Evolutionary conservation across 2,329 filamentous ascomycete genomes (phyloP), one percentile per base, ranked within the genome.

Genomic region (Fusarium concolor): DNA sequence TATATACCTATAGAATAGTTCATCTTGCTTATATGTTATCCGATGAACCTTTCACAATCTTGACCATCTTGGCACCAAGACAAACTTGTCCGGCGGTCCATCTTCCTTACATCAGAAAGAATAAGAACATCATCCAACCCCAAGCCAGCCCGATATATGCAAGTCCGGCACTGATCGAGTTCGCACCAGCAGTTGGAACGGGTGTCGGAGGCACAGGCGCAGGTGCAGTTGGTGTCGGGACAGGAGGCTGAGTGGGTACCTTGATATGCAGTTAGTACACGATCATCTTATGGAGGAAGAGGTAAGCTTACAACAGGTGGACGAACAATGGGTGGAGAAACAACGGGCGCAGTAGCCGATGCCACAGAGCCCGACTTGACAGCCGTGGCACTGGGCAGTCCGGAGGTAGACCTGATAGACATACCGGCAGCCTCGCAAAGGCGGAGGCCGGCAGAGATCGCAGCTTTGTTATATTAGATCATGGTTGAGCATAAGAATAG

Each of bases 101-200:
- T 10, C 10, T 12, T 12, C n/a, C 9, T 12, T 63, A 64, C 39
- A 56, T 44, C 6, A 64, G 5, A 18, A 49, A 28, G 22, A 56
- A 37, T 5, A 65, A 20, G 15, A 65, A 39, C 52, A 58, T 43
- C 2, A 50, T 22, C 2, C 39, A 45, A 6, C 29, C 28, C 45
- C 28, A 53, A 1, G 35, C 44, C 15, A 65, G 28, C 12, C 53
- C 62, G 3, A 60, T 2, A n/a, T 33, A n/a, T n/a, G n/a, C n/a
- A n/a, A n/a, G n/a, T n/a, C n/a, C 33, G 2, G 22, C 18, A n/a
- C n/a, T 18, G 12, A 35, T 26, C 10, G 55, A n/a, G 18, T 41
- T 38, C 6, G 60, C 62, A 10, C 62, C 62, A 26, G 60, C 62
- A 42, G 62, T 65, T 14, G 62, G 53, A 28, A 60, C 43, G 7